A percentile compares a stretch with the other conserved stretches of the same genome.
phyloP scores from a whole-genome alignment of 2,329 filamentous ascomycete genomes.

The Penicillium thymicola region DNA sequence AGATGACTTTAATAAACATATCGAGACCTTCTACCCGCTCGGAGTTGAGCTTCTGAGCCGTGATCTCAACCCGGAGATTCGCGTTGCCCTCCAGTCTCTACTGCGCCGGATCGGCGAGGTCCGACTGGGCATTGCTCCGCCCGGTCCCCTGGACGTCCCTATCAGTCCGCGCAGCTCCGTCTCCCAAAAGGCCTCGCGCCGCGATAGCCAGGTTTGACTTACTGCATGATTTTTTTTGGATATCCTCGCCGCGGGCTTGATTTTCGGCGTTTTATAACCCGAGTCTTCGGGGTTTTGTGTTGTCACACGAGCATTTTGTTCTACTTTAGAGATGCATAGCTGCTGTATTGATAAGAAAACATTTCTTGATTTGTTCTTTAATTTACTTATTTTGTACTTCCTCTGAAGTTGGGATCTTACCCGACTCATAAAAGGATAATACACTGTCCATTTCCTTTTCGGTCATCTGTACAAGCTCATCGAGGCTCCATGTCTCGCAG shows the following conservation, averaged over 20 bases:
- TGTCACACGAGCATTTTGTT: conserved; percentile 15
- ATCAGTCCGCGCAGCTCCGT: conserved; percentile 37
- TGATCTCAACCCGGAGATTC: conserved; percentile 76
- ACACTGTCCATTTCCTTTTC: conserved; percentile 81
- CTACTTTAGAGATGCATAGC: conserved; percentile 22
- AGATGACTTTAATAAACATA: conserved; percentile 73
- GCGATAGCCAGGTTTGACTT: conserved; percentile 27
- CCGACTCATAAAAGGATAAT: conserved; percentile 65
- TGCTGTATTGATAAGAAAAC: conserved; percentile 26
- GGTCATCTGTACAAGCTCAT: conserved; percentile 77
- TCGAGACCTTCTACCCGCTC: conserved; percentile 81
- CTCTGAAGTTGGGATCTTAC: conserved; percentile 38
- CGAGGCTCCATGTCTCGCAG: conserved; percentile 80
- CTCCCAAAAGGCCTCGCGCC: conserved; percentile 31
- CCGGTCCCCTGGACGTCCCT: conserved; percentile 23
- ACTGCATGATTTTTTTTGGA: conserved; percentile 28
- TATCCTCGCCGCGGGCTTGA: conserved; percentile 22
- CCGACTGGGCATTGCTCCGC: conserved; percentile 48
- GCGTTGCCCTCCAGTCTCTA: conserved; percentile 72
- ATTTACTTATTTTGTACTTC: conserved; percentile 28
- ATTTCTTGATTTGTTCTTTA: conserved; percentile 5
- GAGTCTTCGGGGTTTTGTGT: conserved; percentile 17
- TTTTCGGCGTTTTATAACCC: conserved; percentile 15
- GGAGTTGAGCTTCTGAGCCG: conserved; percentile 77
- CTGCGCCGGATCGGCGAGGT: conserved; percentile 81